Conservation (phyloP, 495 filamentous ascomycete species). For the Aspergillus bridgeri region DNA sequence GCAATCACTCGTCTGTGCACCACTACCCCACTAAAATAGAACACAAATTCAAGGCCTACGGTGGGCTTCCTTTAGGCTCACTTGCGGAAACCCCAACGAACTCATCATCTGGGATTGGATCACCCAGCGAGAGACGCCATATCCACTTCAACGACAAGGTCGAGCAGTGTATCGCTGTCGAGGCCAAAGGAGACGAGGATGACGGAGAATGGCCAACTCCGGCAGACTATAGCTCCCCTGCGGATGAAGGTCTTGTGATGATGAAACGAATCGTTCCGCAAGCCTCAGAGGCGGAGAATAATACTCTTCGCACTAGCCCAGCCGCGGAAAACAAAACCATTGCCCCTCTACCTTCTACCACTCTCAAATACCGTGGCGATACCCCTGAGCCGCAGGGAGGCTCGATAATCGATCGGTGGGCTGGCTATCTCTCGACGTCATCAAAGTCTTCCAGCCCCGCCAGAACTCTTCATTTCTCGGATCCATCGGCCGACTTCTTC, state of each 20-base stretch:
- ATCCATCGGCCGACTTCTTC: constrained; percentile 66
- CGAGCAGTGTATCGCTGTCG: constrained; percentile 91
- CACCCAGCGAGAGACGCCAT: constrained; percentile 73
- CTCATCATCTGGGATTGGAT: constrained; percentile 50
- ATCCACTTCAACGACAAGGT: constrained; percentile 98
- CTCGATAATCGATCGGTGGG: constrained; percentile 35
- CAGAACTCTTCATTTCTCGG: constrained; percentile 70
- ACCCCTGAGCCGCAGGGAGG: constrained; percentile 57
- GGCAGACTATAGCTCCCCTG: constrained; percentile 60
- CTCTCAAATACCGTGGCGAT: constrained; percentile 82
- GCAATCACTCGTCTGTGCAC: constrained; percentile 45
- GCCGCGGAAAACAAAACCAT: constrained; percentile 81
- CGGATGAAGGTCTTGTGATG: constrained; percentile 76
- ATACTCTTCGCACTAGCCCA: constrained; percentile 50
- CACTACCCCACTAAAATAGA: constrained; percentile 66
- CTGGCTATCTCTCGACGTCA: constrained; percentile 38
- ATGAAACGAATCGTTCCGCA: constrained; percentile 63
- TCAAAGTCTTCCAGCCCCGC: constrained; percentile 66
- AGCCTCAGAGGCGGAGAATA: constrained; percentile 44
- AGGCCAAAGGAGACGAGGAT: constrained; percentile 72
- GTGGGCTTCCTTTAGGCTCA: constrained; percentile 27
- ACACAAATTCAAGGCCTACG: constrained; percentile 40
- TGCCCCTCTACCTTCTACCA: constrained; percentile 87
- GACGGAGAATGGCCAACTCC: constrained; percentile 51
- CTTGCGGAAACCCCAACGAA: constrained; percentile 28